phyloP scores from a whole-genome alignment of 805 yeast genomes.

The Teunomyces kruisii region DNA sequence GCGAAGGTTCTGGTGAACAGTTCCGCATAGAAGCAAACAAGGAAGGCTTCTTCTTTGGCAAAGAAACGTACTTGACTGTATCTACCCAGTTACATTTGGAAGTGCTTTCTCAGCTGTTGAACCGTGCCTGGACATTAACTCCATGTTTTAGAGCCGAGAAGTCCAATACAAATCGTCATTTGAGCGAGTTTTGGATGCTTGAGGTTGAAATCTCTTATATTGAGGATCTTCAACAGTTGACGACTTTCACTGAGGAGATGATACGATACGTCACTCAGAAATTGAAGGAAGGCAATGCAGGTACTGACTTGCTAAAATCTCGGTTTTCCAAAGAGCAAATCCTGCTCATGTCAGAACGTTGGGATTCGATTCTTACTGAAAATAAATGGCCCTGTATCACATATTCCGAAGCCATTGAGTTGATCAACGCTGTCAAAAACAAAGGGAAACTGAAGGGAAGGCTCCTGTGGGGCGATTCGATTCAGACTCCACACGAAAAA shows the following conservation, averaged over 20 bases:
- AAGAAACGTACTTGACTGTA: constrained; percentile 74
- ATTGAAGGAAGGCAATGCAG: constrained; percentile 18
- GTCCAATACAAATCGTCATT: constrained; percentile 86
- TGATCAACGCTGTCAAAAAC: constrained; percentile 40
- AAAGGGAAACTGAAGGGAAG: constrained; percentile 36
- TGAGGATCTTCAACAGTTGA: constrained; percentile 55
- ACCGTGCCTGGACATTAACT: constrained; percentile 81
- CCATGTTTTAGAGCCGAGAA: constrained; percentile 95
- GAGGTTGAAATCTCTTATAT: constrained; percentile 86
- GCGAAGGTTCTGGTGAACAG: constrained; percentile 97
- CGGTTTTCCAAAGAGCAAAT: constrained; percentile 39
- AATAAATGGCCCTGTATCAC: constrained; percentile 68
- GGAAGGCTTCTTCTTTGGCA: constrained; percentile 56
- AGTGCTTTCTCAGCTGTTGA: constrained; percentile 67
- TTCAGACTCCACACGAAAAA: constrained; percentile 87
- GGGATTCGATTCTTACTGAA: constrained; percentile 51
- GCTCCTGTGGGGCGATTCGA: constrained; percentile 64
- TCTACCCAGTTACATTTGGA: constrained; percentile 92
- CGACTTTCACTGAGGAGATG: constrained; percentile 69
- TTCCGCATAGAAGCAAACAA: constrained; percentile 51
- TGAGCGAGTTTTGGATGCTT: constrained; percentile 96
- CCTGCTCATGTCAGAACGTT: constrained; percentile 46
- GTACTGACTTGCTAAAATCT: constrained; percentile 33
- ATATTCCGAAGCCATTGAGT: constrained; percentile 70
- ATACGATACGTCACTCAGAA: constrained; percentile 44